Evolutionary conservation across 2,329 filamentous ascomycete species (phyloP), one percentile per base, ranked within the genome.

Genomic region (Colletotrichum liaoningense): DNA sequence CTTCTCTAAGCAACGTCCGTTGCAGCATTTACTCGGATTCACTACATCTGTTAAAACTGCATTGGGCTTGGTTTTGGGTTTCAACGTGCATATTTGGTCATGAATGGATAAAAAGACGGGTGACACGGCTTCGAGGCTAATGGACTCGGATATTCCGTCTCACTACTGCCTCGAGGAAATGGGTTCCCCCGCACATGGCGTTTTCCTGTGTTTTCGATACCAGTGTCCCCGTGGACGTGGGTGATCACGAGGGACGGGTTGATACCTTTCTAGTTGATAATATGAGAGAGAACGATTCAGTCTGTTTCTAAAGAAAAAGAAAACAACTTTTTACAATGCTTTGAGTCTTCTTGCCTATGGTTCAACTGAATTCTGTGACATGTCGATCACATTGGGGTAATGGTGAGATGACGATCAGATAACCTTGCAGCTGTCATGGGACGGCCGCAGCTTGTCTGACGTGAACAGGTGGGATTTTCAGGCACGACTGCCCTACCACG

Each of bases 31-130:
- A 49, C 67, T 73, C 67, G 71, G 71, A 66, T 73, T 28, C 62
- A 42, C 60, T 52, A 58, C 56, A 72, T 71, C 67, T 70, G 71
- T 62, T 66, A 71, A 71, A 71, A 71, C 57, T 63, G 67, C 71
- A 56, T 73, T 24, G 71, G 56, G 67, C 63, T 46, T 66, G 60
- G 71, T 24, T 66, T 66, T 28, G 67, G 71, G 55, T 73, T 64
- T 73, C 67, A 71, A 71, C 49, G 71, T 71, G 71, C 67, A 73
- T 71, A 64, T 62, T 66, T 57, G 71, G 71, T 73, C 67, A 73
- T 73, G 71, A 73, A 54, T 66, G 71, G 67, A 66, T 71, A 73
- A 73, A 73, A 73, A 73, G 71, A 73, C 49, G 67, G 71, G 58
- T 19, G 56, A 66, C 67, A 71, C 67, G 56, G 67, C 67, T 66